Base-by-base conservation (phyloP, 345 rosid species). In the Eucalyptus polybractea region DNA sequence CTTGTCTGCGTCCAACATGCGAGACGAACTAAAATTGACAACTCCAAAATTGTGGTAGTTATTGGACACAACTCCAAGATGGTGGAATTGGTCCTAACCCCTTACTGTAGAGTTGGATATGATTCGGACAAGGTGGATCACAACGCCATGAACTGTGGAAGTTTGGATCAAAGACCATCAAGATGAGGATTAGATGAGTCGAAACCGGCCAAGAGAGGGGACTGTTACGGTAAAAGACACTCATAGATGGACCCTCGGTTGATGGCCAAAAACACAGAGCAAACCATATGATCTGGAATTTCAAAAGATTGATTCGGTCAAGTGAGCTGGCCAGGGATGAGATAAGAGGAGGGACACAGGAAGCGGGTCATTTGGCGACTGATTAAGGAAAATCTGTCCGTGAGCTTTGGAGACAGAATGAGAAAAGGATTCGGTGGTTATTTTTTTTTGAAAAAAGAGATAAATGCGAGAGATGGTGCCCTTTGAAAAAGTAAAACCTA, bases 111-210 rank as follows among this genome's bases (percentile, higher is more conserved):
- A 58, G 65, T 58, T 58, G 2, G 65, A 58, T 25, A 58, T 58
- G 65, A 58, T 58, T 58, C 65, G 1, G n/a, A 58, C 29, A 58
- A 58, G 4, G 13, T 58, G n/a, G 65, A 58, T 58, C 0, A 5
- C 7, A 0, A 51, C 1, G 1, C 8, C 8, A 51, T 16, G 1
- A 17, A 51, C 1, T 51, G 54, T 16, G 54, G 8, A 58, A 58
- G 13, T 58, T 58, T 24, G 29, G 4, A 25, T 58, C 12, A 58
- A 58, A 24, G 13, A 58, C 14, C 5, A 9, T 58, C n/a, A 25
- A 58, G 65, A 58, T 25, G 65, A 25, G 29, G n/a, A 24, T 58
- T 25, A 24, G 7, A 58, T 25, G 65, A 58, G 65, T 58, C 65
- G 12, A 24, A 14, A 10, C 29, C 1, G n/a, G 2, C 65, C 65